Conservation (phyloP, 2,329 filamentous ascomycete genomes). For the Paradendryphiella salina region DNA sequence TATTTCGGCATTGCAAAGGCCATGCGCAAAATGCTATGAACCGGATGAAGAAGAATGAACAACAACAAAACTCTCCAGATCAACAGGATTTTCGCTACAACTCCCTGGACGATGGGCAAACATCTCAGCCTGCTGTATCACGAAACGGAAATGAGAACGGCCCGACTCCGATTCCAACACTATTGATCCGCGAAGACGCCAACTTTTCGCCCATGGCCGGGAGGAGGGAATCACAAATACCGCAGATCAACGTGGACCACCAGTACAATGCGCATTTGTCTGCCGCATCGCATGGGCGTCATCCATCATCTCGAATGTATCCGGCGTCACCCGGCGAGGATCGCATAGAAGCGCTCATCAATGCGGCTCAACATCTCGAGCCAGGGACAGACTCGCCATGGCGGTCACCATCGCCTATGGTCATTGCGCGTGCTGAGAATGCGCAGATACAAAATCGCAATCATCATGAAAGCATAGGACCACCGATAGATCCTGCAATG, state of each 20-base stretch:
- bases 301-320: conserved; percentile 19
- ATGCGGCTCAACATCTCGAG: conserved; percentile 45
- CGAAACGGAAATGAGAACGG: conserved; percentile 26
- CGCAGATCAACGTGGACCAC: conserved; percentile 25
- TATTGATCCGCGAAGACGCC: conserved; percentile 30
- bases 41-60: conserved; percentile 38
- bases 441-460: conserved; percentile 28
- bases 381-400: conserved; percentile 40
- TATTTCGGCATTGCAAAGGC: conserved; percentile 57
- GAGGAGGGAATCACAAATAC: conserved; percentile 31
- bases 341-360: conserved; percentile 46
- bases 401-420: conserved; percentile 41
- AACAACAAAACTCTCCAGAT: conserved; percentile 36
- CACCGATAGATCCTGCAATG: conserved; percentile 46
- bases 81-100: conserved; percentile 25
- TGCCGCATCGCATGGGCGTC: conserved; percentile 19
- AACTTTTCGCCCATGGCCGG: conserved; percentile 33
- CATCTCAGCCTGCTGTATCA: conserved; percentile 17
- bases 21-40: conserved; percentile 51
- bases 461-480: conserved; percentile 42
- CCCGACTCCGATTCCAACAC: conserved; percentile 24
- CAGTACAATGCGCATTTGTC: conserved; percentile 22
- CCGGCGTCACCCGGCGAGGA: conserved; percentile 37
- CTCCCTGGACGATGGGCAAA: conserved; percentile 23
- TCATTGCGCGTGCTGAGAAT: conserved; percentile 31